Percentiles rank a stretch among this genome's conserved stretches.
Evolutionary conservation across 2,329 filamentous ascomycete genomes (phyloP).

Genomic region (Colletotrichum sansevieriae): DNA sequence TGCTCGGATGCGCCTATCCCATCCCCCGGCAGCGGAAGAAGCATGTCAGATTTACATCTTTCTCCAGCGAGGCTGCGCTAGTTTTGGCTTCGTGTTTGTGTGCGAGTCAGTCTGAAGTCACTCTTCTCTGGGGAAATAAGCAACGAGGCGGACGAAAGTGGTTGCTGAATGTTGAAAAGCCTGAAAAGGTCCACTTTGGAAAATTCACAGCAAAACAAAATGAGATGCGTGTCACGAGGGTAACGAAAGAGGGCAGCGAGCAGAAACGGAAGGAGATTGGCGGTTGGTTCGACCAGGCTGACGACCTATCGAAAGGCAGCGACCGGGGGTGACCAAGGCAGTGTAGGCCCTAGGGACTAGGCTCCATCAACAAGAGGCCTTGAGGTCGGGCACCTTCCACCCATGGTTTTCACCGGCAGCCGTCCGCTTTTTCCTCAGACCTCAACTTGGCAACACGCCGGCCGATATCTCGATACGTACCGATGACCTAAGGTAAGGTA

Average conservation of each 20-base stretch:
- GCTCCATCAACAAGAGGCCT: background rate
- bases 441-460: slow-evolving; percentile 3
- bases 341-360: background rate
- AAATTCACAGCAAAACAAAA: slow-evolving; percentile 4
- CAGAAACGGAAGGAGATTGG: slow-evolving; percentile 7
- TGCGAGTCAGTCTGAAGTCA: background rate
- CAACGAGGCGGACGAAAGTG: slow-evolving; percentile 2
- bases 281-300: slow-evolving; percentile 19
- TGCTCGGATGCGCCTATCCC: slow-evolving; percentile 9
- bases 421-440: slow-evolving; percentile 9
- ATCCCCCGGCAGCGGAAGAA: slow-evolving; percentile 12
- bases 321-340: slow-evolving; percentile 13
- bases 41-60: slow-evolving; percentile 11
- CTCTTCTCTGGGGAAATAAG: slow-evolving; percentile 1
- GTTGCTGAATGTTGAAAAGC: background rate
- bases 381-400: background rate
- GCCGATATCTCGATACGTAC: slow-evolving; percentile 1
- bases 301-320: slow-evolving; percentile 19
- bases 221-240: slow-evolving; percentile 2
- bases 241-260: background rate
- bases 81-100: slow-evolving; percentile 10
- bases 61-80: slow-evolving; percentile 14
- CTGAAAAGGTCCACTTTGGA: background rate
- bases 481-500: background rate
- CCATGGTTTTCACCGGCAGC: background rate